A percentile compares a stretch with the other conserved stretches of the same genome.
phyloP scores from a whole-genome alignment of 2,329 filamentous ascomycete species.

The Cladobotryum mycophilum region DNA sequence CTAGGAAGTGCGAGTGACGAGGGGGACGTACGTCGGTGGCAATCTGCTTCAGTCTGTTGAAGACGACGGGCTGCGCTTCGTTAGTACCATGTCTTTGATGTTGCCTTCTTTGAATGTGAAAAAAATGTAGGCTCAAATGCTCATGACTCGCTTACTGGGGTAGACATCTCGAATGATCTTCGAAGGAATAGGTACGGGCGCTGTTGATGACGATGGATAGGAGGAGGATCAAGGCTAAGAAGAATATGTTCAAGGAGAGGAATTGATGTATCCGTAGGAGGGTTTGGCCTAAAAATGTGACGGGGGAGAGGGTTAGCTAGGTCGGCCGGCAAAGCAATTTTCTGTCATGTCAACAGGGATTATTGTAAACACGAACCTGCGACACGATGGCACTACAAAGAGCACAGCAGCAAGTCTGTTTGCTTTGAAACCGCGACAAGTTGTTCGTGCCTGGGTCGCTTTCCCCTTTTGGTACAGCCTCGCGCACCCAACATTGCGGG shows the following conservation, averaged over 20 bases:
- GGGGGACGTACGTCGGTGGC: conserved; percentile 63
- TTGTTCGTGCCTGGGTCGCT: conserved; percentile 20
- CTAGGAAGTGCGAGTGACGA: background rate
- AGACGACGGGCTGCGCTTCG: conserved; percentile 60
- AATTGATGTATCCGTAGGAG: too few species aligned
- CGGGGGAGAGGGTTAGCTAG: background rate
- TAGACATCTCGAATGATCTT: conserved; percentile 27
- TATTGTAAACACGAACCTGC: background rate
- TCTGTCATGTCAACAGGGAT: background rate
- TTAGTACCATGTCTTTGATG: conserved; percentile 16
- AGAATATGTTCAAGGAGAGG: too few species aligned
- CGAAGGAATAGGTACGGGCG: conserved; percentile 13
- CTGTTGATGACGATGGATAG: background rate
- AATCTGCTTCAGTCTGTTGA: conserved; percentile 76
- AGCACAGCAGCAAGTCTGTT: background rate
- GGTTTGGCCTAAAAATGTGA: too few species aligned
- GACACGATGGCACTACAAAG: background rate
- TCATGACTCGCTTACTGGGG: conserved; percentile 25
- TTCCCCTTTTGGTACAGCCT: conserved; percentile 20
- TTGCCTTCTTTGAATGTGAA: too few species aligned
- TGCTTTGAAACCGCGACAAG: conserved; percentile 5
- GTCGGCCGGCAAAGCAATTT: background rate
- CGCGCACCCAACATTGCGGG: conserved; percentile 14
- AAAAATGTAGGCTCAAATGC: background rate
- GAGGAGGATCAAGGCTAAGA: background rate